Conservation (phyloP, 805 yeast species). For the Kodamaea fukazawae region DNA sequence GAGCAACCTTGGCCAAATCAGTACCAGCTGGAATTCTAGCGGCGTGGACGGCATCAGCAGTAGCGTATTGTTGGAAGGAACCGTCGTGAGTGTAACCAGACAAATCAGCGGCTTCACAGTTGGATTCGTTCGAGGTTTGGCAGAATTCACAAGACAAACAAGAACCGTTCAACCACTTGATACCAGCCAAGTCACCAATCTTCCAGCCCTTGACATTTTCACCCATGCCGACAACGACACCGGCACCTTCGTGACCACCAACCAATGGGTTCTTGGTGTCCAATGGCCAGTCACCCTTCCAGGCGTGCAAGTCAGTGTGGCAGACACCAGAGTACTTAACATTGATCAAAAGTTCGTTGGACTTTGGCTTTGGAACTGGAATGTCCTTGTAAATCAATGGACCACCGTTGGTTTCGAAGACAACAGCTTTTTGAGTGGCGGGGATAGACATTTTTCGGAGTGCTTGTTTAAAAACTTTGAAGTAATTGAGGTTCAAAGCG, state of each 20-base stretch:
- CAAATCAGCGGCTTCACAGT: slow-evolving; percentile 64
- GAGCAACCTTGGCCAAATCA: slow-evolving; percentile 56
- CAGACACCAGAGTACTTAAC: slow-evolving; percentile 47
- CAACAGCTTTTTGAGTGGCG: slow-evolving; percentile 41
- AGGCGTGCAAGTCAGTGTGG: slow-evolving; percentile 47
- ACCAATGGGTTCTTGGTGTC: slow-evolving; percentile 45
- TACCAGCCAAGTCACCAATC: slow-evolving; percentile 43
- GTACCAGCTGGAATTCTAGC: slow-evolving; percentile 56
- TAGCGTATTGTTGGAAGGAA: slow-evolving; percentile 65
- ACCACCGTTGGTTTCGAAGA: slow-evolving; percentile 43
- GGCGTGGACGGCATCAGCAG: slow-evolving; percentile 64
- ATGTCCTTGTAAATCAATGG: slow-evolving; percentile 38
- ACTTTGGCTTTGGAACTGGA: slow-evolving; percentile 32
- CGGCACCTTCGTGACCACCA: slow-evolving; percentile 51
- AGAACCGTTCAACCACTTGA: slow-evolving; percentile 48
- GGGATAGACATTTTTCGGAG: slow-evolving; percentile 28
- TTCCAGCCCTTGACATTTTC: slow-evolving; percentile 42
- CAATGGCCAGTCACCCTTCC: slow-evolving; percentile 49
- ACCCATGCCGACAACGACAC: slow-evolving; percentile 44
- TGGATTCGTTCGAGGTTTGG: slow-evolving; percentile 43
- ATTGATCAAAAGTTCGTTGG: slow-evolving; percentile 41
- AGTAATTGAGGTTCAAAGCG: background rate
- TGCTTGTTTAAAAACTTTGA: background rate
- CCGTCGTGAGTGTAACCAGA: slow-evolving; percentile 75
- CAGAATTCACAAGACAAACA: slow-evolving; percentile 44